phyloP scores from a whole-genome alignment of 148 eudicot genomes.

The Pharnaceum exiguum region DNA sequence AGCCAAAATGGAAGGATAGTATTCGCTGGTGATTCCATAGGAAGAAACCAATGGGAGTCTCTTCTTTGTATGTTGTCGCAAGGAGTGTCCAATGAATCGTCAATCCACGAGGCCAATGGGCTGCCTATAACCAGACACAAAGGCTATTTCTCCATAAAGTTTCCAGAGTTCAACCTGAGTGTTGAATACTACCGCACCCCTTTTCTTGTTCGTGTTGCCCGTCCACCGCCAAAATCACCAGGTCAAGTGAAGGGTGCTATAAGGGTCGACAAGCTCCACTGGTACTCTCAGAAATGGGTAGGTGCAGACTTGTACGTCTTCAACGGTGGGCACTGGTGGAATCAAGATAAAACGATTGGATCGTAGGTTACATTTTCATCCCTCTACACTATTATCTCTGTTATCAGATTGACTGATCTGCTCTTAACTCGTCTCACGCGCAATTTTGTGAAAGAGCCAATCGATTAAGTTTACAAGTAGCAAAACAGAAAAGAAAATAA shows the following conservation, averaged over 20 bases:
- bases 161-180: slow-evolving; percentile 56
- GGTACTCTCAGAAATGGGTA: slow-evolving; percentile 54
- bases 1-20: slow-evolving; percentile 54
- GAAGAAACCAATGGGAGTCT: slow-evolving; percentile 81
- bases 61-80: slow-evolving; percentile 57
- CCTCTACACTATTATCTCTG: neutral
- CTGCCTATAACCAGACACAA: slow-evolving; percentile 65
- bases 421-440: no score
- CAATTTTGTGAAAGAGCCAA: no score
- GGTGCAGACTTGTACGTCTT: slow-evolving; percentile 47
- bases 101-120: slow-evolving; percentile 52
- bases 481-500: no score
- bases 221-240: slow-evolving; percentile 41
- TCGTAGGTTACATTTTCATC: slow-evolving; percentile 28
- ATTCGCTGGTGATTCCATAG: slow-evolving; percentile 72
- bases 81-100: slow-evolving; percentile 49
- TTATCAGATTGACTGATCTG: neutral
- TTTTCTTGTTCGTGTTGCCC: slow-evolving; percentile 37
- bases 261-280: slow-evolving; percentile 58
- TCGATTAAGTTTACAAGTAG: no score
- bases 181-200: slow-evolving; percentile 70
- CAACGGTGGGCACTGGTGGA: slow-evolving; percentile 82
- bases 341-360: slow-evolving; percentile 49
- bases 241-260: slow-evolving; percentile 38
- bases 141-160: slow-evolving; percentile 53